Percentiles rank a stretch among this genome's conserved stretches.
phyloP scores from a whole-genome alignment of 2,329 filamentous ascomycete genomes.

The Xylaria sp. region DNA sequence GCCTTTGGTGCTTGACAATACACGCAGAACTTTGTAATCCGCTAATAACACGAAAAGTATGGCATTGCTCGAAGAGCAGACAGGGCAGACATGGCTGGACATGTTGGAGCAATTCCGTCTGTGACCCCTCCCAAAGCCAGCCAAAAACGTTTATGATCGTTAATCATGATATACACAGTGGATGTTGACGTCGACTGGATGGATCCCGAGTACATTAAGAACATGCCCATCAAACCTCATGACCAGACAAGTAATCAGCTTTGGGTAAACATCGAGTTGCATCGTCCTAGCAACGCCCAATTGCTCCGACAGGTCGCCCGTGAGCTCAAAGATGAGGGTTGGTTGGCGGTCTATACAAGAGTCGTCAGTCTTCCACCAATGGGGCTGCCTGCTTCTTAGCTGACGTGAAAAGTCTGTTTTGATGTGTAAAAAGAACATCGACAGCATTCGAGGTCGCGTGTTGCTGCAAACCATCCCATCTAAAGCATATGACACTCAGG shows the following conservation, averaged over 20 bases:
- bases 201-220: slow-evolving; percentile 54
- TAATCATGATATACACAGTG: slow-evolving; percentile 41
- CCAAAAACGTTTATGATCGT: background rate
- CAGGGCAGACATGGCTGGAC: slow-evolving; percentile 20
- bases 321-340: slow-evolving; percentile 52
- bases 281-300: slow-evolving; percentile 49
- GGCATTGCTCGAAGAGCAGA: slow-evolving; percentile 4
- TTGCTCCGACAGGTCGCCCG: slow-evolving; percentile 49
- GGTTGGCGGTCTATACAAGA: slow-evolving; percentile 55
- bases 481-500: slow-evolving; percentile 52
- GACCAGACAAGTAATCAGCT: slow-evolving; percentile 59
- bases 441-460: slow-evolving; percentile 53
- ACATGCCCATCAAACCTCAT: slow-evolving; percentile 51
- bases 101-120: slow-evolving; percentile 19
- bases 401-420: slow-evolving; percentile 46
- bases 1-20: background rate
- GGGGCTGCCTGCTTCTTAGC: background rate
- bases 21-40: background rate
- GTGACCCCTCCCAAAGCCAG: background rate
- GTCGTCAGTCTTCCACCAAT: slow-evolving; percentile 39
- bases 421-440: slow-evolving; percentile 54
- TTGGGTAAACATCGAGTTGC: slow-evolving; percentile 54
- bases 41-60: background rate
- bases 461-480: slow-evolving; percentile 55
- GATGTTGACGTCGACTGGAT: slow-evolving; percentile 60